These are phyloP conservation scores for Botrytis medusae DNA, from an alignment of 2,329 filamentous ascomycete species.

Conservation along the genomic window DNA sequence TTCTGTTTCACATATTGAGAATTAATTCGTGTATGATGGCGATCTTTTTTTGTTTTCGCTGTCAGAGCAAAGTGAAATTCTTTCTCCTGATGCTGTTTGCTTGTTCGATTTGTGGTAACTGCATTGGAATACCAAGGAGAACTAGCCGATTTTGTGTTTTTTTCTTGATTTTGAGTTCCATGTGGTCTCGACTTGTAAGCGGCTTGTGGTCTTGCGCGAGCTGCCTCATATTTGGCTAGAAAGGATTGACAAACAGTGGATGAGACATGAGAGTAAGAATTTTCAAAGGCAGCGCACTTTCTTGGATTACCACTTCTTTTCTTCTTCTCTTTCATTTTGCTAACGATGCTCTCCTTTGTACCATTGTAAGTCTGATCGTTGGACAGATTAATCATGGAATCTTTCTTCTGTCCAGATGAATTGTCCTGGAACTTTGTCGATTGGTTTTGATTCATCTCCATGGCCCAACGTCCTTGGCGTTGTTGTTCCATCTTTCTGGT, in stretches of 20 bases:
- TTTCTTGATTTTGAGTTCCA: neutral
- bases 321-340: neutral
- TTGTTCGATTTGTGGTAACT: neutral
- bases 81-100: neutral
- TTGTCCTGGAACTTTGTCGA: neutral
- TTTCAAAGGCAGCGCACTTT: too few species aligned
- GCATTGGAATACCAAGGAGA: neutral
- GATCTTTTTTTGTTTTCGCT: neutral
- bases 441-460: neutral
- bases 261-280: neutral
- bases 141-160: neutral
- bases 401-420: neutral
- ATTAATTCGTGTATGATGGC: neutral
- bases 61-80: neutral
- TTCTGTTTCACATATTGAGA: neutral
- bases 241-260: neutral
- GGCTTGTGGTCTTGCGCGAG: neutral
- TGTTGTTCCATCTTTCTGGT: neutral
- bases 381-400: neutral
- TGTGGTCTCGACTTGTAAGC: neutral
- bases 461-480: neutral
- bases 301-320: neutral
- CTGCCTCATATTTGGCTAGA: neutral
- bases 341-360: neutral
- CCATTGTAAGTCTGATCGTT: neutral